Evolutionary conservation across 2,329 filamentous ascomycete species (phyloP), one percentile per base, ranked within the genome.

Genomic region (Verticillium isaacii): DNA sequence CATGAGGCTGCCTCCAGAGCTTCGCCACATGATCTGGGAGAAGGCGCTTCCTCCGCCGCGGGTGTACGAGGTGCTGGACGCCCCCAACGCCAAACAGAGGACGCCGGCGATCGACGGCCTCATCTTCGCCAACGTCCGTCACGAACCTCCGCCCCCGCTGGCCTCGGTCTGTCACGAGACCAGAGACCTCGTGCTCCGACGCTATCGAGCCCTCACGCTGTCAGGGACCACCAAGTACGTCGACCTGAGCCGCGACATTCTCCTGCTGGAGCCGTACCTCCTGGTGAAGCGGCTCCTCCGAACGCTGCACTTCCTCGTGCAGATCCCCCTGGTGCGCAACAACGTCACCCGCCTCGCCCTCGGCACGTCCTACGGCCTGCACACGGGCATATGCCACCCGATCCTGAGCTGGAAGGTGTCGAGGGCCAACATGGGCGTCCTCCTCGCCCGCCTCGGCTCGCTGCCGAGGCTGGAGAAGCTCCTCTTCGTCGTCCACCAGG

Each of bases 201-300:
- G 73, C 60, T 82, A 81, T 68, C 75, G 75, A 60, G 77, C 79
- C 14, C 70, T 82, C 56, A 76, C 72, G 1, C 74, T 82, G 56
- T 78, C 77, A 7, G 67, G 68, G 34, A 79, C 77, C n/a, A 79
- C 80, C 57, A 81, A 82, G 65, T 78, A 75, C 54, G 72, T 82
- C 63, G 78, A 81, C 64, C 73, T 80, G 11, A 71, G 73, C 34
- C 75, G 78, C 37, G 79, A 82, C 63, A 75, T 81, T 41, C 69
- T 82, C 37, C 70, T 82, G 29, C 74, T 82, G 37, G 79, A 82
- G 65, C 79, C 78, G 1, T 81, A 80, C 66, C 71, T 82, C 9
- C 76, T 80, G 57, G 76, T 80, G 65, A 78, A 80, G 69, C 72
- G 78, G 58, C 71, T 82, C 23, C 72, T 80, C 63, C 78, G 79